Evolutionary conservation across 2,329 filamentous ascomycete species (phyloP).

Genomic region (Penicillium sp.): DNA sequence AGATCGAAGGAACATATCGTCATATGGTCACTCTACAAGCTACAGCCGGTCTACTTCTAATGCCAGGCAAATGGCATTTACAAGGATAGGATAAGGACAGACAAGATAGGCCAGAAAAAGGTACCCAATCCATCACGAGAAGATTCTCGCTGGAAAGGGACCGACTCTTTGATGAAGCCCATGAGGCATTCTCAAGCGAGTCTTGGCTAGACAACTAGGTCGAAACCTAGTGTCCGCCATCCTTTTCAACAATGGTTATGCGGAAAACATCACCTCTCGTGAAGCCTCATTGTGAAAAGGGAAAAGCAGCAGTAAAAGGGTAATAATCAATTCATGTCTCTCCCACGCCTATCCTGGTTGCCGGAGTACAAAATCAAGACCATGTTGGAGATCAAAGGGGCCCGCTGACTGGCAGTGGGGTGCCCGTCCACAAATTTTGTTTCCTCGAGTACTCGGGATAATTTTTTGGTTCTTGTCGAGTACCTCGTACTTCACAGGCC

Average conservation of each 20-base stretch:
- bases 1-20: neutral
- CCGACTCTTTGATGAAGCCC: constrained; percentile 24
- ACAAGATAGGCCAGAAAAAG: constrained; percentile 25
- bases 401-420: constrained; percentile 18
- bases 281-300: constrained; percentile 57
- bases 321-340: constrained; percentile 39
- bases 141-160: constrained; percentile 7
- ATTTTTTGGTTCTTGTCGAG: constrained; percentile 30
- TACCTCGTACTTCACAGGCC: constrained; percentile 33
- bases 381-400: constrained; percentile 25
- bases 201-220: constrained; percentile 14
- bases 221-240: constrained; percentile 20
- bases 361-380: constrained; percentile 36
- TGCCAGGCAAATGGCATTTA: constrained; percentile 17
- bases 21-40: neutral
- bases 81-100: constrained; percentile 21
- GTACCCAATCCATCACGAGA: constrained; percentile 12
- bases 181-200: constrained; percentile 22
- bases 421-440: constrained; percentile 22
- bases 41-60: constrained; percentile 22
- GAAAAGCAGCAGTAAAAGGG: constrained; percentile 29
- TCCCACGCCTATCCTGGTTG: constrained; percentile 42
- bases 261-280: constrained; percentile 55
- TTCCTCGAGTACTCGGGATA: constrained; percentile 23
- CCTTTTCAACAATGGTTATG: constrained; percentile 56